These are phyloP conservation scores for Leavenworthia alabamica DNA, from an alignment of 345 rosid genomes.

Conservation along the genomic window DNA sequence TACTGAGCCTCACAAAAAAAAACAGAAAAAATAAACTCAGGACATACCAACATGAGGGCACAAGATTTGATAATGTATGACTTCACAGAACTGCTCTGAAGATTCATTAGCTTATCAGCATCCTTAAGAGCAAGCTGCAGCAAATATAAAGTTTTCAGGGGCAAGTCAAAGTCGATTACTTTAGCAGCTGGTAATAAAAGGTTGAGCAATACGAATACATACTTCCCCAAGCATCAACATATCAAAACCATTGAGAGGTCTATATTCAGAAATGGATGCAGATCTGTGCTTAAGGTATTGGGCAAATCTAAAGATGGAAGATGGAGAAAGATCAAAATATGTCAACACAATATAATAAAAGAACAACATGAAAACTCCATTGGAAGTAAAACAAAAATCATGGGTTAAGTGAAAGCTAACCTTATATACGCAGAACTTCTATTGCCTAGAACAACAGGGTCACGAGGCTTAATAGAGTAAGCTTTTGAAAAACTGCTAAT, in stretches of 20 bases:
- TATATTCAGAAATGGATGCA: conserved; percentile 63
- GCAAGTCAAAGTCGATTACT: background rate
- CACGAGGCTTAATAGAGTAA: no score
- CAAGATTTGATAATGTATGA: conserved; percentile 55
- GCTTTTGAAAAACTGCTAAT: conserved; percentile 73
- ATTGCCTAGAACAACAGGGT: conserved; percentile 71
- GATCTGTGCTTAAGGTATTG: conserved; percentile 64
- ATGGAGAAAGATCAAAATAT: conserved; percentile 17
- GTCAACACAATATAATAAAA: background rate
- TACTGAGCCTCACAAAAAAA: background rate
- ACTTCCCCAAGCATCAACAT: conserved; percentile 93
- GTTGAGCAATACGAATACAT: conserved; percentile 29
- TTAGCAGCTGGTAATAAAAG: background rate
- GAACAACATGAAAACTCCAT: background rate
- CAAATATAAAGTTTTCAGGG: conserved; percentile 2
- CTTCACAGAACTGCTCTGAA: conserved; percentile 46
- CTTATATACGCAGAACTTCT: conserved; percentile 79
- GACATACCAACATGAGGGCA: conserved; percentile 71
- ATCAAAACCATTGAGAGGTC: conserved; percentile 79
- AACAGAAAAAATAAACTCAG: background rate
- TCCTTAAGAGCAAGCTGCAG: conserved; percentile 90
- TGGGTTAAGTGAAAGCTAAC: conserved; percentile 45
- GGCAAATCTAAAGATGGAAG: conserved; percentile 50
- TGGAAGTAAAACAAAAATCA: background rate
- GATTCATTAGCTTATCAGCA: conserved; percentile 69